Evolutionary conservation across 164 flowering plant genomes (phyloP).

Genomic region (Dillenia turbinata): DNA sequence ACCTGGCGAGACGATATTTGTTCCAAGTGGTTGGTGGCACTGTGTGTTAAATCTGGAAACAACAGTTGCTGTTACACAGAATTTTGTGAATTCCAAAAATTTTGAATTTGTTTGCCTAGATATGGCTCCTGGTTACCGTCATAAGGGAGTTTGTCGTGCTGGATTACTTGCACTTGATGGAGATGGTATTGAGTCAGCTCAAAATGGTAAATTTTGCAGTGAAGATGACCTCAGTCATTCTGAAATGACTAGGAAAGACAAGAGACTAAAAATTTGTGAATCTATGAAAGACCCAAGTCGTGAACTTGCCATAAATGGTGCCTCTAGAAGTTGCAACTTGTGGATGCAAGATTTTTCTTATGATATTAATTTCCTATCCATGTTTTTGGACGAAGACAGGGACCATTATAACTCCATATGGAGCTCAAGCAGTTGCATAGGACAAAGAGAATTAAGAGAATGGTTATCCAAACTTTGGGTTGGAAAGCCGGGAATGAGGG

Average conservation of each 20-base stretch:
- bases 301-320: constrained; percentile 22
- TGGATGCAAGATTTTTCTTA: constrained; percentile 43
- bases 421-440: constrained; percentile 78
- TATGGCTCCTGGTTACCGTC: constrained; percentile 93
- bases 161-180: constrained; percentile 85
- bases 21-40: constrained; percentile 99
- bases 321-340: constrained; percentile 17
- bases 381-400: constrained; percentile 68
- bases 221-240: constrained; percentile 24
- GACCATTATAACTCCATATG: constrained; percentile 82
- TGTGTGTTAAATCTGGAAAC: constrained; percentile 92
- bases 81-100: constrained; percentile 81
- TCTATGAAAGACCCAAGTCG: constrained; percentile 11
- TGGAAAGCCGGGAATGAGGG: constrained; percentile 63
- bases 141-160: constrained; percentile 95
- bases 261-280: constrained; percentile 39
- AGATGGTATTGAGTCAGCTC: constrained; percentile 18
- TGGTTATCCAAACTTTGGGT: constrained; percentile 94
- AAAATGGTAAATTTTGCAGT: constrained; percentile 15
- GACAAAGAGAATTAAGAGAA: constrained; percentile 82
- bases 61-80: constrained; percentile 92
- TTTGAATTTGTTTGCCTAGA: constrained; percentile 94
- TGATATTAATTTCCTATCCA: constrained; percentile 60
- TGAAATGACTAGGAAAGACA: constrained; percentile 47
- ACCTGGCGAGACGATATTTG: constrained; percentile 97